Conservation (phyloP, 192 early-diverging fungal species). For the Backusella tuberculispora region DNA sequence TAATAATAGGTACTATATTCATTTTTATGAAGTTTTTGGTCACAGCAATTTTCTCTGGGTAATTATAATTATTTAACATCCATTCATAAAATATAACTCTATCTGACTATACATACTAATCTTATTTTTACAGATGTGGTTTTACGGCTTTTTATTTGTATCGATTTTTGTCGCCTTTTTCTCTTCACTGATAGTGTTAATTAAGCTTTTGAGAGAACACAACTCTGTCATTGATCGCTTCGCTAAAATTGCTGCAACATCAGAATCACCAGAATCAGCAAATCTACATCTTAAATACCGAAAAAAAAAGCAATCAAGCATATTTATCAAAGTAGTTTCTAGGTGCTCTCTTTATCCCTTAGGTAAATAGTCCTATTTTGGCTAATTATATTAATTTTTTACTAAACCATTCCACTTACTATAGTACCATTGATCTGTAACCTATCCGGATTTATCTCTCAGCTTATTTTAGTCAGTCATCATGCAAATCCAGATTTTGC, state of each 20-base stretch:
- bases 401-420: background rate
- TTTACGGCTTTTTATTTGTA: slow-evolving; percentile 7
- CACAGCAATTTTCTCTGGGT: slow-evolving; percentile 11
- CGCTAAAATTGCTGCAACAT: background rate
- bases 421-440: slow-evolving; percentile 16
- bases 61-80: background rate
- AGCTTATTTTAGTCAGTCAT: background rate
- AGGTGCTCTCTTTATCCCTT: slow-evolving; percentile 10
- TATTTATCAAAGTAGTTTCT: background rate
- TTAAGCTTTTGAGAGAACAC: background rate
- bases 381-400: background rate
- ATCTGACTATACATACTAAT: background rate
- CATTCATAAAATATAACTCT: background rate
- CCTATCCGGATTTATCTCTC: slow-evolving; percentile 12
- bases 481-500: background rate
- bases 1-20: background rate
- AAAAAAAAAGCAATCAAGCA: background rate
- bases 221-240: background rate
- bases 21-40: background rate
- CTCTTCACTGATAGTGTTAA: background rate
- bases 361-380: background rate
- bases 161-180: background rate
- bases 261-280: background rate
- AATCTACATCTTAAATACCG: background rate
- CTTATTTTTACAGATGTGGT: slow-evolving; percentile 3